Evolutionary conservation across 139 green algal species (phyloP), one percentile per base, ranked within the genome.

Genomic region (Volvox reticuliferus): DNA sequence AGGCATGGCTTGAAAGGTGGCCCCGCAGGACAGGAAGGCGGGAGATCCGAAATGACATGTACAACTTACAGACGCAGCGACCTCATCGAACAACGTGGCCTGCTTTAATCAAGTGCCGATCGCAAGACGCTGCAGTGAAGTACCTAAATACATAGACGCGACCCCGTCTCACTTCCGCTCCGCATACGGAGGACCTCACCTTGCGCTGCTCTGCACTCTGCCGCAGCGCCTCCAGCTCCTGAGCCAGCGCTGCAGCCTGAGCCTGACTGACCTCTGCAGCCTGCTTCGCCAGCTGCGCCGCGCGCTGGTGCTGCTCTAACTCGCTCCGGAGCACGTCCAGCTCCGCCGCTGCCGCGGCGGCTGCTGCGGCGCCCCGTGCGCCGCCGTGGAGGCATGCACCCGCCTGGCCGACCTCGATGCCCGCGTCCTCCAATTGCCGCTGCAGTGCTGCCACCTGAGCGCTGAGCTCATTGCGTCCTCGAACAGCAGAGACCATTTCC

Each of bases 211-310:
- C 82, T 2, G 82, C 28, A 17, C 67, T 82, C 26, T 63, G 33
- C 55, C 82, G 44, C 82, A 92, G 44, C 24, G 87, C 24, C 55
- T 81, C 82, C 37, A 93, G 55, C 90, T 97, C 89, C 28, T 69
- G 26, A 75, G 84, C 61, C 69, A 96, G 67, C 12, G 69, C 67
- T 1, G 88, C 79, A 32, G 87, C 79, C 73, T 94, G 89, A 37
- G 92, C 92, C 32, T 90, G 71, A 28, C 93, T 89, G 16, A 90
- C 75, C 30, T 82, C 82, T 35, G 86, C 75, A 12, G 82, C 92
- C 73, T 61, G 50, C 73, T 87, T 35, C 12, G 92, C 91, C 35
- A 71, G 30, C 44, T 77, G 55, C 68, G 87, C 62, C 62, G 78
- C 85, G 14, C 77, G 44, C 35, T 79, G 88, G 44, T 91, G 79